A percentile compares a stretch with the other conserved stretches of the same genome.
Evolutionary conservation across 805 yeast genomes (phyloP).

Genomic region (Metschnikowia lachancei): DNA sequence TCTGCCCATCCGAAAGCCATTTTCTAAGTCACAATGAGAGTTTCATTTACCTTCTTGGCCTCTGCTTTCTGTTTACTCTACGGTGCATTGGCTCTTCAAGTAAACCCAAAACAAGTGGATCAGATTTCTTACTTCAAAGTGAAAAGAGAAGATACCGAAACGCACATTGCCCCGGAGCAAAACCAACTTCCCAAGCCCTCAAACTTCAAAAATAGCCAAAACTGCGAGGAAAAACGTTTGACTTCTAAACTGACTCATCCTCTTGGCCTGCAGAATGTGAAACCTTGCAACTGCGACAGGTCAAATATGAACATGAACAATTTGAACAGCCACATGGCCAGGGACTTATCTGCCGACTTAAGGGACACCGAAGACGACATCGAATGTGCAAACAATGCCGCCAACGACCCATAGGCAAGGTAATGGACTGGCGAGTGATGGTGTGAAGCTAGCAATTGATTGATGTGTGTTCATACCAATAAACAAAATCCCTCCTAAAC

Average conservation of each 20-base stretch:
- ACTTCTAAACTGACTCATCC: not conserved
- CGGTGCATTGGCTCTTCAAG: not conserved
- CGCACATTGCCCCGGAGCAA: not conserved
- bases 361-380: too few relatives aligned
- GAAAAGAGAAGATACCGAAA: not conserved
- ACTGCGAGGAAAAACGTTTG: too few relatives aligned
- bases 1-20: too few relatives aligned
- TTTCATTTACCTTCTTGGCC: not conserved
- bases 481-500: too few relatives aligned
- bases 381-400: too few relatives aligned
- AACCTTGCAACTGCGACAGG: too few relatives aligned
- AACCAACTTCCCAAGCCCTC: too few relatives aligned
- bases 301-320: not conserved
- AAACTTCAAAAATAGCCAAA: too few relatives aligned
- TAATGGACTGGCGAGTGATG: too few relatives aligned
- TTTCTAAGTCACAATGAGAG: not conserved
- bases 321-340: constrained; percentile 7
- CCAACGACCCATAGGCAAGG: too few relatives aligned
- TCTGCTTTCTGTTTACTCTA: not conserved
- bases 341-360: not conserved
- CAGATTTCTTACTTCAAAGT: not conserved
- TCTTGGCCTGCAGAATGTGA: not conserved
- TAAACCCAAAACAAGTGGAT: not conserved
- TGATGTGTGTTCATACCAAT: too few relatives aligned
- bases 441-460: too few relatives aligned